phyloP scores from a whole-genome alignment of 2,329 filamentous ascomycete species.

The Trichoderma endophyticum region DNA sequence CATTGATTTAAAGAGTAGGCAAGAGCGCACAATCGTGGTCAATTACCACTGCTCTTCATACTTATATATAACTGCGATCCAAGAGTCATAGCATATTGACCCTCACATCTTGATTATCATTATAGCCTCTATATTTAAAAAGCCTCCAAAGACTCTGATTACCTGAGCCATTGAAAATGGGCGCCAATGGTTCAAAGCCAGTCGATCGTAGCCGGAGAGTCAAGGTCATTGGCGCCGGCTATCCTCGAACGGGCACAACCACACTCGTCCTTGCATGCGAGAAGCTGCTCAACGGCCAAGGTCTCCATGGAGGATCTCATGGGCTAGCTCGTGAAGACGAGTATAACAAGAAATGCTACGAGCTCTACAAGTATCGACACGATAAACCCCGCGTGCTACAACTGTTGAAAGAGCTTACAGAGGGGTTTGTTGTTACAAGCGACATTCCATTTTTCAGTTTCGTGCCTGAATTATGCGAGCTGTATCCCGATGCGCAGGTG shows the following conservation, averaged over 20 bases:
- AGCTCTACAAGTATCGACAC: not conserved
- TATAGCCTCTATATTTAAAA: not conserved
- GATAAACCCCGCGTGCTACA: slow-evolving; percentile 24
- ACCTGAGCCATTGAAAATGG: not conserved
- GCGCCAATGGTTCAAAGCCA: not conserved
- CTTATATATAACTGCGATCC: not conserved
- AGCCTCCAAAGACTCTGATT: not conserved
- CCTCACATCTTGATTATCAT: not conserved
- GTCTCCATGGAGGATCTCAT: slow-evolving; percentile 47
- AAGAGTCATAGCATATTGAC: not conserved
- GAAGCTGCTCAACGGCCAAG: slow-evolving; percentile 46
- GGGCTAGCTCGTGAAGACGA: slow-evolving; percentile 33
- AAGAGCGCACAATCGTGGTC: not conserved
- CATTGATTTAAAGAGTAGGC: not conserved
- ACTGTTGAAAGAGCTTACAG: slow-evolving; percentile 33
- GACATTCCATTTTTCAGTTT: slow-evolving; percentile 43
- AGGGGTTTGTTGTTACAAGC: slow-evolving; percentile 45
- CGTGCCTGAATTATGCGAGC: slow-evolving; percentile 42
- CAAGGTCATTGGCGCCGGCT: slow-evolving; percentile 43
- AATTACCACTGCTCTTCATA: not conserved
- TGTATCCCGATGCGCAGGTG: slow-evolving; percentile 48
- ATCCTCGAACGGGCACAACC: slow-evolving; percentile 34
- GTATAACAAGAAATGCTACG: slow-evolving; percentile 22
- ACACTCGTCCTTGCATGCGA: slow-evolving; percentile 47
- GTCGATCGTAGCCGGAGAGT: not conserved